Evolutionary conservation across 2,329 filamentous ascomycete genomes (phyloP), one percentile per base, ranked within the genome.

Genomic region (Talaromyces sp.): DNA sequence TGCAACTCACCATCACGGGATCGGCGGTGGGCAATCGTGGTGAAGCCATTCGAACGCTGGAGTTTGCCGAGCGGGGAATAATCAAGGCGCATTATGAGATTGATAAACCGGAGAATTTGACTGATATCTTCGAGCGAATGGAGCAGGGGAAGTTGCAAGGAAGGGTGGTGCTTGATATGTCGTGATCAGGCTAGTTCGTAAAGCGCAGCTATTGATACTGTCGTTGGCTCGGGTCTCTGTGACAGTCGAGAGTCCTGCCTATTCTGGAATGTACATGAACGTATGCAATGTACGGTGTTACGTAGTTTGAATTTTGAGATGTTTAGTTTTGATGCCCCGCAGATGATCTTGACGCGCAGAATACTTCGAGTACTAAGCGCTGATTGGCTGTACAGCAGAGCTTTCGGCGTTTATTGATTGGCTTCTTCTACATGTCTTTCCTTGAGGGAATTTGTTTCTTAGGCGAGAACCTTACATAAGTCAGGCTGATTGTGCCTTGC

Each of bases 1-100:
- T 76, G 65, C 78, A 83, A 67, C 71, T 77, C 59, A 79, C 74
- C n/a, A 82, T 86, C 65, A 78, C 81, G 4, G 83, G 82, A 5
- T 82, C 79, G 10, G 78, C 81, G 0, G 83, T 85, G 15, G 84
- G 84, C 0, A 85, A 81, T 61, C 77, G 82, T 49, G 75, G 77
- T 61, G 83, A 86, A 34, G 83, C 83, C 11, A 76, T 81, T 58
- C 82, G 84, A 69, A 77, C 79, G 8, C 68, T 84, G 67, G 78
- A 84, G 5, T 79, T 84, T 74, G 82, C 81, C 7, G 77, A 79
- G 11, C 74, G 82, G 25, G 82, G 82, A 2, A 70, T 83, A 19
- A 77, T 84, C 61, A 82, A 82, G 69, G 76, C 80, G 47, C 78
- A 80, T 69, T 72, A 79, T 64, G 74, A 77, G 56, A 72, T 75